Evolutionary conservation across 108 stramenopile species (phyloP).

Genomic region (Cyclostephanos invisitatus): DNA sequence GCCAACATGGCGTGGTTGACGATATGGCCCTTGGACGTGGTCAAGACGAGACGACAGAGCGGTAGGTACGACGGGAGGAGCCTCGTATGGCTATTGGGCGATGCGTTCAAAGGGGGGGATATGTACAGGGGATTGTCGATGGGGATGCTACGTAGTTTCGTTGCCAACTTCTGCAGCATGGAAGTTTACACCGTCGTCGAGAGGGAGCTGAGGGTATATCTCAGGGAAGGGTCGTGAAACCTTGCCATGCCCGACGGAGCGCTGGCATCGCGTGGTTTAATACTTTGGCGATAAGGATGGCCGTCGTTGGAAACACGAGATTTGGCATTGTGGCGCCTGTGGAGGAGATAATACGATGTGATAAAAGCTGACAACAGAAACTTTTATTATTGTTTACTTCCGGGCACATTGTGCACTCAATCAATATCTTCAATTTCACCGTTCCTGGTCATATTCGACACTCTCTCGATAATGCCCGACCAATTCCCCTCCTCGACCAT

Average conservation of each 20-base stretch:
- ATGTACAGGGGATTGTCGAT: conserved; percentile 73
- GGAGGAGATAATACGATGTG: no score
- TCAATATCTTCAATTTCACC: neutral
- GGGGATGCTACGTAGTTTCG: conserved; percentile 61
- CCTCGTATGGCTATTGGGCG: conserved; percentile 43
- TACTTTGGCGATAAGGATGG: no score
- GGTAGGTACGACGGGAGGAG: conserved; percentile 60
- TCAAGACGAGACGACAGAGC: conserved; percentile 75
- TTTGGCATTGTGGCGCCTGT: no score
- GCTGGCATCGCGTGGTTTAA: no score
- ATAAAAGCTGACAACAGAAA: no score
- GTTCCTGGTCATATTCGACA: neutral
- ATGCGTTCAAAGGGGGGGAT: conserved; percentile 53
- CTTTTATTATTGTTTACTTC: no score
- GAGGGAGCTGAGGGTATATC: conserved; percentile 33
- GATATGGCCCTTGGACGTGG: conserved; percentile 81
- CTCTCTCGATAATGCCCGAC: conserved; percentile 6
- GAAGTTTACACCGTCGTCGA: conserved; percentile 67
- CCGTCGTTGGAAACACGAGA: no score
- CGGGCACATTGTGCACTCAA: neutral
- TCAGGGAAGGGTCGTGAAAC: neutral
- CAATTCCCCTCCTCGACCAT: conserved; percentile 17
- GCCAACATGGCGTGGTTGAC: conserved; percentile 83
- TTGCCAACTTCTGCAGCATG: conserved; percentile 84
- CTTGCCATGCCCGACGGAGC: neutral